Evolutionary conservation across 441 rosid species (phyloP), one percentile per base, ranked within the genome.

Genomic region (Erodium chrysanthum): DNA sequence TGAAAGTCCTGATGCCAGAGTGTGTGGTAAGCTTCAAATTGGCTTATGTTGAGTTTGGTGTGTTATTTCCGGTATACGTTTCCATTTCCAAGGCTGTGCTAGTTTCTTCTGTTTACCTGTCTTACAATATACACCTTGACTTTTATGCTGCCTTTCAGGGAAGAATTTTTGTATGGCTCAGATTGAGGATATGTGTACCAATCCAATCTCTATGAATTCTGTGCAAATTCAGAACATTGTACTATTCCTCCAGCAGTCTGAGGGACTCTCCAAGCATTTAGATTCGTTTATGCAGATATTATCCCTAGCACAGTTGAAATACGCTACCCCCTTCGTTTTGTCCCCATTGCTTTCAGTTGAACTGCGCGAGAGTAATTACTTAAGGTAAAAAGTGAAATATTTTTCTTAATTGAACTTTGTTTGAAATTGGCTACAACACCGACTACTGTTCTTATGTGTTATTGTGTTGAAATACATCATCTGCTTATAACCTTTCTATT

Each of bases 181-280:
- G 81, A 78, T 91, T 64, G 95, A 90, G 73, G 80, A 87, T 37
- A 71, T 91, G 71, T 77, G 75, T 65, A 77, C 81, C 65, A 84
- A 79, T 80, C 83, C 90, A n/a, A 74, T 68, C 76, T 78, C 85
- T 44, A n/a, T 88, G 50, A 79, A 73, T 75, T 85, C 94, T 18
- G 69, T 77, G 81, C 88, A 85, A 81, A 86, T 91, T 73, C 99
- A 87, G 78, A 80, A 80, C 71, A 75, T 87, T 67, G 67, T 87
- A 37, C 73, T 84, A 85, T 92, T 92, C 84, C 97, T 95, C 72
- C 96, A 81, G 76, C 79, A 61, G 25, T 88, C 91, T 21, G 92
- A 84, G 11, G 91, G 81, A 69, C 87, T 90, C 33, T 80, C 95
- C 78, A 76, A 80, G 77, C 96, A 90, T 61, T 68, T 88, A 33